Evolutionary conservation across 306 rosid species (phyloP).

Genomic region (Rubus parviflorus): DNA sequence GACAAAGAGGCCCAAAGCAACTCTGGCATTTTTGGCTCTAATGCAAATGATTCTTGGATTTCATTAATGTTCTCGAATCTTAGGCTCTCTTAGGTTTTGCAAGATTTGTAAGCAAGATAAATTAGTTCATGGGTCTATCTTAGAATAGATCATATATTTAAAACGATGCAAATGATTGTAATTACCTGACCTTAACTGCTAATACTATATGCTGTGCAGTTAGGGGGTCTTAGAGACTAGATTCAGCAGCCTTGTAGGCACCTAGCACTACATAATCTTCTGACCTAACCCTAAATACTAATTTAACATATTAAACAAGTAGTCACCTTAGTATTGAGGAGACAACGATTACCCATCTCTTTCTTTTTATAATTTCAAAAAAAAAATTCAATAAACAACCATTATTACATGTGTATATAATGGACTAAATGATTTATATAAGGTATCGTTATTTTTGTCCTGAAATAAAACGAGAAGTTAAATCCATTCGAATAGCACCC

Average conservation of each 20-base stretch:
- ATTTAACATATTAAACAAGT: neutral
- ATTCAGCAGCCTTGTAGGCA: conserved; percentile 2
- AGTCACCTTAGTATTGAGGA: conserved; percentile 3
- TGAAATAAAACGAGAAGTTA: no score
- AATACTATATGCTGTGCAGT: conserved; percentile 13
- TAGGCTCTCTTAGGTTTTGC: neutral
- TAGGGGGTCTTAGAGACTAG: neutral
- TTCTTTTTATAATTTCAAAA: no score
- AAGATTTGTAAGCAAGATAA: neutral
- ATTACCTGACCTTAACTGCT: conserved; percentile 3
- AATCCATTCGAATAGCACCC: neutral
- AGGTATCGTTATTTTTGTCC: no score
- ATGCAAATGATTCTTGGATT: neutral
- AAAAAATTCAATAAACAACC: no score
- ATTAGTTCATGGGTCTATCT: neutral
- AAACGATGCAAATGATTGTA: neutral
- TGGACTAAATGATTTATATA: no score
- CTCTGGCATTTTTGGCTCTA: conserved; percentile 29
- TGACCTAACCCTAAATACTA: neutral
- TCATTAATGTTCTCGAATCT: neutral
- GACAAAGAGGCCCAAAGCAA: conserved; percentile 35
- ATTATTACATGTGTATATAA: no score
- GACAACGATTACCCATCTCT: neutral
- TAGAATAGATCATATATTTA: neutral
- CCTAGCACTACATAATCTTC: conserved; percentile 14